Percentiles rank a stretch among this genome's conserved stretches.
phyloP scores from a whole-genome alignment of 2,329 filamentous ascomycete species.

The Lachnellula occidentalis region DNA sequence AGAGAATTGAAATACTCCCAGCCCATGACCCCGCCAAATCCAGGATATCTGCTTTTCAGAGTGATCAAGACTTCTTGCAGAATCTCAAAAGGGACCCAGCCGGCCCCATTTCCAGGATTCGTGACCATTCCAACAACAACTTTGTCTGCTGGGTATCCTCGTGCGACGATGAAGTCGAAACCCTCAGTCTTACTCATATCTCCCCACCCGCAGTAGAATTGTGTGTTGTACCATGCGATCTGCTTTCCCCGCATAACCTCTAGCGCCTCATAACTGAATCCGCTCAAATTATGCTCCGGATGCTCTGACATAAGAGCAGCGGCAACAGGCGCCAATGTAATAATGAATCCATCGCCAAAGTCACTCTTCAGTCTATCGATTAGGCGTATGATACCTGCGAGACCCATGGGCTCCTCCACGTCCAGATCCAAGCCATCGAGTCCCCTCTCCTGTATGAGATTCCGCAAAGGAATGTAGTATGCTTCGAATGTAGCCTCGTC shows the following conservation, averaged over 20 bases:
- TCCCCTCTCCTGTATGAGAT: slow-evolving; percentile 54
- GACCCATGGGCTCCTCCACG: slow-evolving; percentile 70
- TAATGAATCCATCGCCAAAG: slow-evolving; percentile 65
- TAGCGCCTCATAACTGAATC: slow-evolving; percentile 73
- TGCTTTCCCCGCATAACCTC: slow-evolving; percentile 60
- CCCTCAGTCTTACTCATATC: slow-evolving; percentile 35
- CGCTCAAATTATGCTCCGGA: slow-evolving; percentile 64
- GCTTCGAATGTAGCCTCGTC: slow-evolving; percentile 60
- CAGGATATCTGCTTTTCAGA: slow-evolving; percentile 54
- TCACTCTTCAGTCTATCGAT: slow-evolving; percentile 63
- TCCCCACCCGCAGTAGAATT: slow-evolving; percentile 86
- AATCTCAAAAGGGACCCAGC: slow-evolving; percentile 53
- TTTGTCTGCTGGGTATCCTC: slow-evolving; percentile 67
- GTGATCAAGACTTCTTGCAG: slow-evolving; percentile 52
- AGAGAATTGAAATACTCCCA: slow-evolving; percentile 92
- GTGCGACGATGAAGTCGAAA: slow-evolving; percentile 48
- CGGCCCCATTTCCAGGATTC: slow-evolving; percentile 67
- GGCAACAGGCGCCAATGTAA: slow-evolving; percentile 78
- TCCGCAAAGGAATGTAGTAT: slow-evolving; percentile 65
- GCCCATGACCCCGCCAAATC: slow-evolving; percentile 84
- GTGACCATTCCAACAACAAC: slow-evolving; percentile 80
- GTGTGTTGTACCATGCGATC: slow-evolving; percentile 82
- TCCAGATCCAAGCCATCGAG: slow-evolving; percentile 73
- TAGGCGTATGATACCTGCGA: slow-evolving; percentile 59
- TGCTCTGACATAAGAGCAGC: slow-evolving; percentile 58